These are phyloP conservation scores for Plantago rigida DNA, from an alignment of 305 asterid genomes.

Conservation along the genomic window DNA sequence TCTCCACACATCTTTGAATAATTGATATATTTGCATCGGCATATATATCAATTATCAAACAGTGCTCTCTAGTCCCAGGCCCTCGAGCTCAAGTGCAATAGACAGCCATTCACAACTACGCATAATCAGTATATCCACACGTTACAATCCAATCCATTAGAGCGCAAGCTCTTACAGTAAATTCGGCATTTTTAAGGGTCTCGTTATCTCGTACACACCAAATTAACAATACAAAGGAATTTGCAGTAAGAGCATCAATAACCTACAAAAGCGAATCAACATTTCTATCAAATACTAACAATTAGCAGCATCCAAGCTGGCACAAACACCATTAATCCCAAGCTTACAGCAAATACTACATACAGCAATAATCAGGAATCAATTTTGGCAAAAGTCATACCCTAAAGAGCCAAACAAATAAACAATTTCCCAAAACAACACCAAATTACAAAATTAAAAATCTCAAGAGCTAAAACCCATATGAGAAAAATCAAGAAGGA, in stretches of 20 bases:
- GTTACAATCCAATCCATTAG: background rate
- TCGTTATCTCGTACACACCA: background rate
- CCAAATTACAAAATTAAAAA: constrained; percentile 16
- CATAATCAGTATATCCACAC: background rate
- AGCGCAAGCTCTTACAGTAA: background rate
- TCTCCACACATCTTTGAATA: background rate
- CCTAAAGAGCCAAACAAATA: constrained; percentile 1
- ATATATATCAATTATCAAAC: background rate
- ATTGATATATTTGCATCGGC: too few species aligned
- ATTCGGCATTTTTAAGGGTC: background rate
- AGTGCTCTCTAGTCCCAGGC: background rate
- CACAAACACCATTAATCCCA: background rate
- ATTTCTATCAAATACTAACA: background rate
- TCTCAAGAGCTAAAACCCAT: constrained; percentile 21
- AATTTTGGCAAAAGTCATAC: constrained; percentile 10
- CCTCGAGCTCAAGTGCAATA: background rate
- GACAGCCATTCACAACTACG: background rate
- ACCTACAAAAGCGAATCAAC: background rate
- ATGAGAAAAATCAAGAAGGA: constrained; percentile 16
- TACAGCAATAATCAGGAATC: background rate
- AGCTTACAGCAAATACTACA: too few species aligned
- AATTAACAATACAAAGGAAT: too few species aligned
- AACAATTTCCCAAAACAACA: background rate
- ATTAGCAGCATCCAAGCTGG: background rate
- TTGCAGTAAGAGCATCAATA: too few species aligned